A percentile compares a stretch with the other conserved stretches of the same genome.
These are phyloP conservation scores for Termitomyces sp. DNA, from an alignment of 768 basidiomycete genomes.

Conservation along the genomic window DNA sequence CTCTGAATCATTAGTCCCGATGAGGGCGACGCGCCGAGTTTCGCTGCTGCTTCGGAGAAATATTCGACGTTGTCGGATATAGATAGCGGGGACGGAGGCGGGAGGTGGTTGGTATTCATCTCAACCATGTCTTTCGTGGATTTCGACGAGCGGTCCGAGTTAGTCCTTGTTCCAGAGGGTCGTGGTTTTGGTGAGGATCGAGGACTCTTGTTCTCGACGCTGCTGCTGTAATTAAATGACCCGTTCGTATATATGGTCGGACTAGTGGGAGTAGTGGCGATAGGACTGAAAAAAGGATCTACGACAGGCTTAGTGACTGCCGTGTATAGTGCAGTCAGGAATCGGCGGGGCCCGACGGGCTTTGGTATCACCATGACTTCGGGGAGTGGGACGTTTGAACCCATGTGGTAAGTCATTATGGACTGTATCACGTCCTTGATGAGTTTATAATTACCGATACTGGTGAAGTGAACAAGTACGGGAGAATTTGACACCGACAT, in stretches of 20 bases:
- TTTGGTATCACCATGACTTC: constrained; percentile 98
- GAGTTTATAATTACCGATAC: constrained; percentile 80
- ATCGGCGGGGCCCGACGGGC: constrained; percentile 90
- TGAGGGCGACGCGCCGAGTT: constrained; percentile 69
- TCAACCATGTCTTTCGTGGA: constrained; percentile 30
- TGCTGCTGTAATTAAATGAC: constrained; percentile 26
- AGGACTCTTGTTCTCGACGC: constrained; percentile 20
- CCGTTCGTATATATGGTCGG: constrained; percentile 49
- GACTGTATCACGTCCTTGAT: constrained; percentile 84
- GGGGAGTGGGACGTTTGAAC: constrained; percentile 47
- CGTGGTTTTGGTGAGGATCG: constrained; percentile 40
- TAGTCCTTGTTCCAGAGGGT: constrained; percentile 47
- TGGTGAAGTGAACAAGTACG: constrained; percentile 88
- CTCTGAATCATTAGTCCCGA: constrained; percentile 89
- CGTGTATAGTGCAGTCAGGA: constrained; percentile 89
- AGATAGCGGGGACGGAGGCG: constrained; percentile 27
- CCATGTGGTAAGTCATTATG: constrained; percentile 42
- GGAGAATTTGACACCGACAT: constrained; percentile 29
- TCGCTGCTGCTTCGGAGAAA: constrained; percentile 63
- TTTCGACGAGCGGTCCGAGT: constrained; percentile 56
- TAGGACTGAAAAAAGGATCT: constrained; percentile 92
- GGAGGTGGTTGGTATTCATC: constrained; percentile 26
- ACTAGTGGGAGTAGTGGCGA: constrained; percentile 83
- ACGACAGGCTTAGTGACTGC: constrained; percentile 81
- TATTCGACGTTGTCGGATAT: constrained; percentile 73